Percentiles rank a stretch among this genome's conserved stretches.
Conservation (phyloP, 1,284 basidiomycete species). For the Leccinum pachyderme region DNA sequence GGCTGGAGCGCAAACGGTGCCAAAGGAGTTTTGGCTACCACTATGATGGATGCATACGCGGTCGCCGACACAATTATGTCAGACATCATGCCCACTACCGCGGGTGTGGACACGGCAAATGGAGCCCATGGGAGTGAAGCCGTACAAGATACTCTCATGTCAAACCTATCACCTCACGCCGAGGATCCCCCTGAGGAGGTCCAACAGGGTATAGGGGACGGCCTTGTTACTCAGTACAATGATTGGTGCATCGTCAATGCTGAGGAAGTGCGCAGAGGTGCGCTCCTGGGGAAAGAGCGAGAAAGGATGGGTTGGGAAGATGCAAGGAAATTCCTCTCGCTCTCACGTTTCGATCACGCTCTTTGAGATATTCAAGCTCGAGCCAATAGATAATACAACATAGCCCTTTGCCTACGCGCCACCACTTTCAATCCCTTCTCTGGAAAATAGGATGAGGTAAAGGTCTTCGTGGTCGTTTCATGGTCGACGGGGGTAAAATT, state of each 20-base stretch:
- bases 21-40: constrained; percentile 88
- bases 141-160: constrained; percentile 25
- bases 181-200: constrained; percentile 54
- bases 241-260: constrained; percentile 71
- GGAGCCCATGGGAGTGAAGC: constrained; percentile 24
- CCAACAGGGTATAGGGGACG: constrained; percentile 47
- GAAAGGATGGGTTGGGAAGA: constrained; percentile 76
- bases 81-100: constrained; percentile 41
- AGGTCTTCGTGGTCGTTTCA: constrained; percentile 28
- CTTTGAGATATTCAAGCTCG: constrained; percentile 1
- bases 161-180: constrained; percentile 33
- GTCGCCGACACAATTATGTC: constrained; percentile 70
- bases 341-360: constrained; percentile 7
- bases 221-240: constrained; percentile 54
- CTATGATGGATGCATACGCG: constrained; percentile 91
- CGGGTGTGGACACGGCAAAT: constrained; percentile 15
- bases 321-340: constrained; percentile 41
- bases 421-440: constrained; percentile 15
- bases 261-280: constrained; percentile 64
- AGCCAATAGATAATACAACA: constrained; percentile 17
- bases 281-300: constrained; percentile 63
- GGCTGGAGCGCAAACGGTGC: constrained; percentile 96
- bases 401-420: neutral
- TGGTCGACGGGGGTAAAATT: constrained; percentile 26
- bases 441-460: constrained; percentile 34